phyloP scores from a whole-genome alignment of 2,329 filamentous ascomycete genomes.

The Aureobasidium sp. region DNA sequence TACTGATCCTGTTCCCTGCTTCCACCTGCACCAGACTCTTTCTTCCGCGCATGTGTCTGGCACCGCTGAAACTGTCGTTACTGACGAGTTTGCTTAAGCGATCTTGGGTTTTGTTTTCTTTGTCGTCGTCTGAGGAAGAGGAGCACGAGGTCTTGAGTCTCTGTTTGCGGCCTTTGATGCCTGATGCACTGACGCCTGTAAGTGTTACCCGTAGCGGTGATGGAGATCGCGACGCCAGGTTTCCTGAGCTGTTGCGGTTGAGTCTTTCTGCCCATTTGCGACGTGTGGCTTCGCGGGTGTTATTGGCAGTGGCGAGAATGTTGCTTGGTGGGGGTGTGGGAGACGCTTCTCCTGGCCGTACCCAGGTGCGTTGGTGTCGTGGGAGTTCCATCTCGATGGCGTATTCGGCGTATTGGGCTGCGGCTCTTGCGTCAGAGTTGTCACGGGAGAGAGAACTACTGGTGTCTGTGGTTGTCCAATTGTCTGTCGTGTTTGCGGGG shows the following conservation, averaged over 20 bases:
- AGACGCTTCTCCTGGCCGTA: slow-evolving; percentile 29
- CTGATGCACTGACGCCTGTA: slow-evolving; percentile 10
- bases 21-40: slow-evolving; percentile 12
- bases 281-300: slow-evolving; percentile 1
- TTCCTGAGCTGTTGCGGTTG: slow-evolving; percentile 19
- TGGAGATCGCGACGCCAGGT: slow-evolving; percentile 20
- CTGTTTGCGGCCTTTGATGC: slow-evolving; percentile 6
- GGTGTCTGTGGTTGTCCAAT: slow-evolving; percentile 12
- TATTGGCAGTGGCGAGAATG: slow-evolving; percentile 12
- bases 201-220: slow-evolving; percentile 20
- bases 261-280: slow-evolving; percentile 6
- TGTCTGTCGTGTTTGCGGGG: not conserved
- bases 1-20: slow-evolving; percentile 23
- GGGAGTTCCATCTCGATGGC: slow-evolving; percentile 4
- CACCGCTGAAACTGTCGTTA: slow-evolving; percentile 26
- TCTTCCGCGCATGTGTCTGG: slow-evolving; percentile 13
- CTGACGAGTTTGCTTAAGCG: slow-evolving; percentile 24
- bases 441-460: slow-evolving; percentile 14
- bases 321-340: slow-evolving; percentile 29
- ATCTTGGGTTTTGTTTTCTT: slow-evolving; percentile 7
- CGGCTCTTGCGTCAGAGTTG: slow-evolving; percentile 17
- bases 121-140: not conserved
- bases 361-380: slow-evolving; percentile 26
- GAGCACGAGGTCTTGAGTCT: not conserved
- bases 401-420: slow-evolving; percentile 6